Conservation (phyloP, 2,329 filamentous ascomycete species). For the Cladophialophora bantiana region DNA sequence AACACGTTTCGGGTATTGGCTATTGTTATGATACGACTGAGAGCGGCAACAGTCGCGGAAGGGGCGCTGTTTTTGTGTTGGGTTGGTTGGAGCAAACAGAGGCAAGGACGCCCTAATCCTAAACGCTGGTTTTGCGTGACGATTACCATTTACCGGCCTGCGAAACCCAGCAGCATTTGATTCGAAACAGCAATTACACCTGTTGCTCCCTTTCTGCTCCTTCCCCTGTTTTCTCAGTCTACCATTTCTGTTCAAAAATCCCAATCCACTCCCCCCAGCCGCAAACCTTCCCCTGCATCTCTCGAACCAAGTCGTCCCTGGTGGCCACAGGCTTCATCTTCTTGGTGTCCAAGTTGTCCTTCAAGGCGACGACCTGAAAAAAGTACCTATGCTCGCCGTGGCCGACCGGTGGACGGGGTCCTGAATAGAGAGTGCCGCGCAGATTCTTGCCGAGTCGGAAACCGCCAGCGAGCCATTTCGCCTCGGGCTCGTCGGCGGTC, state of each 20-base stretch:
- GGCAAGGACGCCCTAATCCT: background rate
- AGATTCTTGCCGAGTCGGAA: conserved; percentile 58
- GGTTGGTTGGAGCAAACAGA: background rate
- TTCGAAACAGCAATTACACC: background rate
- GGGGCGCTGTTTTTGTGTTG: background rate
- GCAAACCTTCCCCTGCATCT: conserved; percentile 57
- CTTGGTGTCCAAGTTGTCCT: conserved; percentile 50
- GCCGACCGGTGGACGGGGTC: conserved; percentile 57
- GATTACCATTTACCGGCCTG: background rate
- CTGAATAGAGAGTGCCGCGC: conserved; percentile 52
- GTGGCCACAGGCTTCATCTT: conserved; percentile 51
- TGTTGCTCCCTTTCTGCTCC: background rate
- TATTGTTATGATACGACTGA: background rate
- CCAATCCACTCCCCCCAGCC: conserved; percentile 60
- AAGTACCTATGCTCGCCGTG: conserved; percentile 63
- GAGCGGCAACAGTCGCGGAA: background rate
- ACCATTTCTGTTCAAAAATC: conserved; percentile 54
- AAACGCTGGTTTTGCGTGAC: background rate
- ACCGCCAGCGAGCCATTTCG: conserved; percentile 46
- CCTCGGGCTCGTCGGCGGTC: background rate
- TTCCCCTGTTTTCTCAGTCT: background rate
- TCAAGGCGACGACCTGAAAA: conserved; percentile 59
- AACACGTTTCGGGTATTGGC: background rate
- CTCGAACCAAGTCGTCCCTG: conserved; percentile 53
- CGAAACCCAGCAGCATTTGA: background rate